phyloP scores from a whole-genome alignment of 495 filamentous ascomycete genomes.

The Neurospora sp. region DNA sequence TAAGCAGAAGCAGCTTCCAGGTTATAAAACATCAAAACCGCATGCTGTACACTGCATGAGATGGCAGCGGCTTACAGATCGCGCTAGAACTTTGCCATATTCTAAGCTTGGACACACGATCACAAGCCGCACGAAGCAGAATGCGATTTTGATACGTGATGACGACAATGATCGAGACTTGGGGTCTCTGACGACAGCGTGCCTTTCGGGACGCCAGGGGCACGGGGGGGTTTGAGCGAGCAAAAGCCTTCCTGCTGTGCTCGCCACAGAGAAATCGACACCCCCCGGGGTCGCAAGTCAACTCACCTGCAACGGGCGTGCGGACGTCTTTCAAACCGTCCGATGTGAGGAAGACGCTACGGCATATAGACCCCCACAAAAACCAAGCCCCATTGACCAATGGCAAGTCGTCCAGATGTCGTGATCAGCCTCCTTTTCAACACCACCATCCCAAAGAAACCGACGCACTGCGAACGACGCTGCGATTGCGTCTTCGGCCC shows the following conservation, averaged over 20 bases:
- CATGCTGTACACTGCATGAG: background rate
- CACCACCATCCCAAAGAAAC: slow-evolving; percentile 21
- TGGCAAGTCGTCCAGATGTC: slow-evolving; percentile 20
- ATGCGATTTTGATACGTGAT: background rate
- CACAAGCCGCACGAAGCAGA: background rate
- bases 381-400: slow-evolving; percentile 15
- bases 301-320: background rate
- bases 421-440: slow-evolving; percentile 24
- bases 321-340: background rate
- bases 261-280: background rate
- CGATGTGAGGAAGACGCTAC: background rate
- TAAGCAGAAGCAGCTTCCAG: background rate
- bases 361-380: slow-evolving; percentile 16
- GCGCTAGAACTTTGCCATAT: background rate
- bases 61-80: background rate
- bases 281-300: background rate
- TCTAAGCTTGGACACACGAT: background rate
- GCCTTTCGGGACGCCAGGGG: background rate
- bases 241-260: background rate
- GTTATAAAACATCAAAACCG: background rate
- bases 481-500: slow-evolving; percentile 12
- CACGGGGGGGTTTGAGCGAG: background rate
- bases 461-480: background rate
- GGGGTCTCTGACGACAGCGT: background rate
- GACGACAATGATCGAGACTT: background rate